Conservation (phyloP, 2,329 filamentous ascomycete species). For the Lecanicillium sp. region DNA sequence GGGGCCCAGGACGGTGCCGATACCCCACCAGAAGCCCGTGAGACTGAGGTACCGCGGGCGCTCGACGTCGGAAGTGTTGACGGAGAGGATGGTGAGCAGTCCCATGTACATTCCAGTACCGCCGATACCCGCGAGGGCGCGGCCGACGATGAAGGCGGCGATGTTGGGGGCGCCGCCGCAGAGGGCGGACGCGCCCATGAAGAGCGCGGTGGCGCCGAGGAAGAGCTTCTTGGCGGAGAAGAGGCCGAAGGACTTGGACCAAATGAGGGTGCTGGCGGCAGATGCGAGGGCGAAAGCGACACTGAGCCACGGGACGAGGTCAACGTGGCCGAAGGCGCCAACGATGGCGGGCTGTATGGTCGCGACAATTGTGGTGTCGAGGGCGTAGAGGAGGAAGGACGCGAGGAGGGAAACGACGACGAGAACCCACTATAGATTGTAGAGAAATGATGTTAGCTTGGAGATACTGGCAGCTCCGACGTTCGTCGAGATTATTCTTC, state of each 20-base stretch:
- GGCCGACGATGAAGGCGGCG: conserved; percentile 37
- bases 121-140: conserved; percentile 36
- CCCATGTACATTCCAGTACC: conserved; percentile 35
- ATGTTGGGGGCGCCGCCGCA: conserved; percentile 36
- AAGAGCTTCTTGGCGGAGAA: conserved; percentile 39
- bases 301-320: conserved; percentile 23
- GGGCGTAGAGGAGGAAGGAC: conserved; percentile 29
- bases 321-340: conserved; percentile 27
- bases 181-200: conserved; percentile 24
- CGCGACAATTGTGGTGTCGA: conserved; percentile 40
- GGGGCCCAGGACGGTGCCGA: conserved; percentile 41
- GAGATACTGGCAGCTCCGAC: too few relatives aligned
- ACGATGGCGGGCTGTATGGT: conserved; percentile 37
- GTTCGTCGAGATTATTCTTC: too few relatives aligned
- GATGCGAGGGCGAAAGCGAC: conserved; percentile 32
- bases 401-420: conserved; percentile 17
- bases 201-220: conserved; percentile 18
- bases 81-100: conserved; percentile 21
- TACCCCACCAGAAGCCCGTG: conserved; percentile 30
- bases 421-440: conserved; percentile 16
- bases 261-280: conserved; percentile 32
- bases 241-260: conserved; percentile 34
- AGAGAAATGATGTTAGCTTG: too few relatives aligned
- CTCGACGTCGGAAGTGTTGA: conserved; percentile 21
- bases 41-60: conserved; percentile 21